A percentile compares a stretch with the other conserved stretches of the same genome.
phyloP scores from a whole-genome alignment of 352 stramenopile genomes.

The Phytopythium vexans region DNA sequence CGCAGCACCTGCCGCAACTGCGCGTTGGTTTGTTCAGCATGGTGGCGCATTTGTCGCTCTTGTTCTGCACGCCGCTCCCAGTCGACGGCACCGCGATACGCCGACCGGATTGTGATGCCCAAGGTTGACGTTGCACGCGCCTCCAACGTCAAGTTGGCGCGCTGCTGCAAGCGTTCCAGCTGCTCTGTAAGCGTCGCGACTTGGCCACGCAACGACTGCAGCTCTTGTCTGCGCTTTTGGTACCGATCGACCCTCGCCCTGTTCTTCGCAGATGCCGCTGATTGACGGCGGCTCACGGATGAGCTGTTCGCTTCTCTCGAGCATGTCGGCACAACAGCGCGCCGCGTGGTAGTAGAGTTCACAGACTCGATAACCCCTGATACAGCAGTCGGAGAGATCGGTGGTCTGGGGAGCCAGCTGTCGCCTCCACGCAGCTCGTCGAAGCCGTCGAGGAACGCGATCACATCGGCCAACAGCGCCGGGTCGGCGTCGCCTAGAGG shows the following conservation, averaged over 20 bases:
- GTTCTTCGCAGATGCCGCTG: background rate
- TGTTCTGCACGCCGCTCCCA: background rate
- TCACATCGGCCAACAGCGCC: background rate
- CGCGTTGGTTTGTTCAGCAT: background rate
- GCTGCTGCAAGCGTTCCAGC: background rate
- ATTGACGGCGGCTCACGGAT: background rate
- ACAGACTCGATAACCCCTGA: no score
- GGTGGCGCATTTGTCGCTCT: background rate
- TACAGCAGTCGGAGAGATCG: no score
- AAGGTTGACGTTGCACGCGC: no score
- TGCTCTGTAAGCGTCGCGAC: background rate
- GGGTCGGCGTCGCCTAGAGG: background rate
- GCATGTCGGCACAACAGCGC: no score
- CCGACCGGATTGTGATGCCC: background rate
- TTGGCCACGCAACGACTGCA: slow-evolving; percentile 2
- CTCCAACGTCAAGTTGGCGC: background rate
- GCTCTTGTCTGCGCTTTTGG: background rate
- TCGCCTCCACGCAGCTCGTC: background rate
- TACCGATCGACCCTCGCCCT: background rate
- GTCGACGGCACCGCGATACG: background rate
- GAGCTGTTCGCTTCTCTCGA: no score
- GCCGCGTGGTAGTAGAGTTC: no score
- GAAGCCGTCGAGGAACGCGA: slow-evolving; percentile 1
- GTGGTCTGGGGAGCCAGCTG: no score
- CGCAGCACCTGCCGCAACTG: background rate